Conservation (phyloP, 2,329 filamentous ascomycete species). For the Pseudopithomyces maydicus region DNA sequence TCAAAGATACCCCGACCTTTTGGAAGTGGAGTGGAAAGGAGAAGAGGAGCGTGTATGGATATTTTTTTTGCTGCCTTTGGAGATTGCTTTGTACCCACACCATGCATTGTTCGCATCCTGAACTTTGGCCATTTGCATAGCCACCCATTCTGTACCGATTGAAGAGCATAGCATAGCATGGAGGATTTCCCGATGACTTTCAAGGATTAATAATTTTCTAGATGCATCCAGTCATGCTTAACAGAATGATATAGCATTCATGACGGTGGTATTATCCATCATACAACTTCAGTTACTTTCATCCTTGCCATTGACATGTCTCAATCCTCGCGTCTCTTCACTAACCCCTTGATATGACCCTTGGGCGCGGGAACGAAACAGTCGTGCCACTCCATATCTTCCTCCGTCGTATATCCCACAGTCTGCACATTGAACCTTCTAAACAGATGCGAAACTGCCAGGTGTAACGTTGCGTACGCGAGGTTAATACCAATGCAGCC, state of each 20-base stretch:
- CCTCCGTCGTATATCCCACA: conserved; percentile 16
- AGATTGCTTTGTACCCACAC: background rate
- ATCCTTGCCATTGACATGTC: background rate
- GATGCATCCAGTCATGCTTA: no score
- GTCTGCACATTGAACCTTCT: conserved; percentile 17
- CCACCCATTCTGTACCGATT: background rate
- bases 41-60: background rate
- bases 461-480: conserved; percentile 16
- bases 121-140: background rate
- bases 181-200: background rate
- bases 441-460: conserved; percentile 19
- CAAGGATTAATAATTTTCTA: background rate
- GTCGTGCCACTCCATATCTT: conserved; percentile 22
- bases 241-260: background rate
- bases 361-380: conserved; percentile 14
- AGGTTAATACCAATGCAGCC: conserved; percentile 23
- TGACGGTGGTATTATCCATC: background rate
- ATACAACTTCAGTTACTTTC: background rate
- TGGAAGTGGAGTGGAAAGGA: background rate
- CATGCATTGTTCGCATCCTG: background rate
- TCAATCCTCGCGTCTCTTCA: conserved; percentile 14
- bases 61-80: background rate
- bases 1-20: conserved; percentile 2
- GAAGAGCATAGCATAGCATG: background rate
- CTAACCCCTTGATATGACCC: conserved; percentile 16